phyloP scores from a whole-genome alignment of 768 basidiomycete genomes.

The Megacollybia marginata region DNA sequence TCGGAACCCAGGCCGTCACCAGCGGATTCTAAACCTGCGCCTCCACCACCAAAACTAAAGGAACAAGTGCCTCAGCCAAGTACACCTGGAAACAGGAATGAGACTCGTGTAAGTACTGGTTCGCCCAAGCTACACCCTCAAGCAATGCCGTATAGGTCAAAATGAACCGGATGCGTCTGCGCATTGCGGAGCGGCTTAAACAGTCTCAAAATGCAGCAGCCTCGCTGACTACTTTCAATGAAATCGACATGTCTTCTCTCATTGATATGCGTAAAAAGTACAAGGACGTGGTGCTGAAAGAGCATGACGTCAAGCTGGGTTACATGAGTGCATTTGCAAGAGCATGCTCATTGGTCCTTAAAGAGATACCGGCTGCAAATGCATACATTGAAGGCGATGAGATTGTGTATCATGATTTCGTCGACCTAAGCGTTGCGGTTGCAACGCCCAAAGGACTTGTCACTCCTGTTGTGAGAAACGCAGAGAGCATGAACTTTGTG shows the following conservation, averaged over 20 bases:
- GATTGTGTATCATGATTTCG: conserved; percentile 87
- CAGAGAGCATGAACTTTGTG: conserved; percentile 78
- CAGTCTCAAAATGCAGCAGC: conserved; percentile 97
- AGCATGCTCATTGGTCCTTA: conserved; percentile 75
- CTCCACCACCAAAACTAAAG: conserved; percentile 8
- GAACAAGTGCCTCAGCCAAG: conserved; percentile 7
- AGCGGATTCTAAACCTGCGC: conserved; percentile 13
- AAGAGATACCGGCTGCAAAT: conserved; percentile 91
- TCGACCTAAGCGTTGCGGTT: conserved; percentile 93
- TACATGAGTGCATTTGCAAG: conserved; percentile 98
- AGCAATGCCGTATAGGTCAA: conserved; percentile 58
- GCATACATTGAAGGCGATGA: conserved; percentile 92
- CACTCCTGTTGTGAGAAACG: conserved; percentile 91
- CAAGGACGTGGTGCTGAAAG: conserved; percentile 87
- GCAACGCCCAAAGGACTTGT: conserved; percentile 97
- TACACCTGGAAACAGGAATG: conserved; percentile 51
- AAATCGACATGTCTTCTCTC: conserved; percentile 97
- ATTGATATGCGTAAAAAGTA: conserved; percentile 90
- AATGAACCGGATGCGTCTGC: conserved; percentile 97
- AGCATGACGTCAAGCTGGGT: conserved; percentile 92
- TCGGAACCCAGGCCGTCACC: background rate
- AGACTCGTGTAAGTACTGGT: conserved; percentile 64
- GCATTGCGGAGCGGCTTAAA: conserved; percentile 96
- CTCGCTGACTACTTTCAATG: conserved; percentile 97
- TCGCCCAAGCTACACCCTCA: background rate